Evolutionary conservation across 306 rosid species (phyloP), one percentile per base, ranked within the genome.

Genomic region (Astragalus glycyphyllos): DNA sequence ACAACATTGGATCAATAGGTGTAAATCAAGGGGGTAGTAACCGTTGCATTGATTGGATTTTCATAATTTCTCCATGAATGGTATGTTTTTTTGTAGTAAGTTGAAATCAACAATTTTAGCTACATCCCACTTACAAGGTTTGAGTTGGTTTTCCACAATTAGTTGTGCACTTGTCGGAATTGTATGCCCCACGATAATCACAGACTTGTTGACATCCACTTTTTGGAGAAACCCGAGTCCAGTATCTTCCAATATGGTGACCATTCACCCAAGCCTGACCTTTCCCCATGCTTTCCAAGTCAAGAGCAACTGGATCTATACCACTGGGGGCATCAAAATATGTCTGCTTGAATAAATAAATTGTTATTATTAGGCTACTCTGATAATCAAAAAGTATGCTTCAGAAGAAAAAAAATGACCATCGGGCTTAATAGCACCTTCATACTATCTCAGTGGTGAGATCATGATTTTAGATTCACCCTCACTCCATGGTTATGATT

Each of bases 241-340:
- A 93, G 80, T 93, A 93, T 86, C 98, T 84, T 83, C 98, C 98
- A 31, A 93, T 93, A 76, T 93, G 94, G 68, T 93, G 86, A 65
- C 97, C 94, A 74, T 93, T 93, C 78, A 90, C 98, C 98, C 98
- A 93, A 60, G 88, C 96, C 81, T 93, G 98, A 69, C 98, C 98
- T 85, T 93, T 93, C 73, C 98, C 98, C 98, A 93, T 93, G 90
- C 96, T 93, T 71, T 70, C 89, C 82, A 93, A 78, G 82, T 93
- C 85, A 64, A 93, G 86, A 76, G 97, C 88, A 51, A 93, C 88
- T 12, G 98, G 98, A 32, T 93, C 90, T 40, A 68, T 66, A 55
- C 96, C 97, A 69, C 69, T 85, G 35, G 98, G 98, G 57, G 80
- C 81, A 80, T 86, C 89, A 77, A 93, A 90, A 80, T 86, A 84